Percentiles rank a stretch among this genome's conserved stretches.
These are phyloP conservation scores for Pleurozium schreberi DNA, from an alignment of 225 moss, liverwort and hornwort species.

Conservation along the genomic window DNA sequence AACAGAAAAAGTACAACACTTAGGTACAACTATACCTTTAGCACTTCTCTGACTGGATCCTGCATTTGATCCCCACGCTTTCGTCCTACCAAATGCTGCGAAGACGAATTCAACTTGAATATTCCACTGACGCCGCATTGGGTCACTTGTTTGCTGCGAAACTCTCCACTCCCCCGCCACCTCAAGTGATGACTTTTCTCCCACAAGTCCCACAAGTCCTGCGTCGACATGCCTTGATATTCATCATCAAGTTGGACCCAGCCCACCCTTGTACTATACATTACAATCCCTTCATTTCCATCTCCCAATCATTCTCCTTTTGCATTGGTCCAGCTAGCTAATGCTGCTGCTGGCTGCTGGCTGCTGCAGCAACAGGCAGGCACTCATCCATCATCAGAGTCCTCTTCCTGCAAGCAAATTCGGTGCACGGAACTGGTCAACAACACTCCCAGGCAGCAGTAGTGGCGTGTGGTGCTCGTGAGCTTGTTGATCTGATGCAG, in stretches of 20 bases:
- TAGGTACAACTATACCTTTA: neutral
- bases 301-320: slow-evolving; percentile 4
- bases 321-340: neutral
- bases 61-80: neutral
- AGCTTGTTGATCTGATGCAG: neutral
- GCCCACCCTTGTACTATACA: neutral
- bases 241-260: neutral
- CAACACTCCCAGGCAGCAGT: neutral
- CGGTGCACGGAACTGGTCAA: slow-evolving; percentile 10
- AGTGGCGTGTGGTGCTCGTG: neutral
- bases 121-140: neutral
- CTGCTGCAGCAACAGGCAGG: neutral
- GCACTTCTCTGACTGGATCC: neutral
- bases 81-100: neutral
- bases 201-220: neutral
- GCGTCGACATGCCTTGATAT: slow-evolving; percentile 10
- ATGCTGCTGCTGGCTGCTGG: neutral
- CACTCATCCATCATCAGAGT: neutral
- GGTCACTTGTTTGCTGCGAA: neutral
- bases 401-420: slow-evolving; percentile 1
- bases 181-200: neutral
- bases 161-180: neutral
- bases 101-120: slow-evolving; percentile 15
- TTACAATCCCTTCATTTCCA: neutral
- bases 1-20: too few species aligned